Conservation (phyloP, 2,329 filamentous ascomycete genomes). For the Calonectria crousiana region DNA sequence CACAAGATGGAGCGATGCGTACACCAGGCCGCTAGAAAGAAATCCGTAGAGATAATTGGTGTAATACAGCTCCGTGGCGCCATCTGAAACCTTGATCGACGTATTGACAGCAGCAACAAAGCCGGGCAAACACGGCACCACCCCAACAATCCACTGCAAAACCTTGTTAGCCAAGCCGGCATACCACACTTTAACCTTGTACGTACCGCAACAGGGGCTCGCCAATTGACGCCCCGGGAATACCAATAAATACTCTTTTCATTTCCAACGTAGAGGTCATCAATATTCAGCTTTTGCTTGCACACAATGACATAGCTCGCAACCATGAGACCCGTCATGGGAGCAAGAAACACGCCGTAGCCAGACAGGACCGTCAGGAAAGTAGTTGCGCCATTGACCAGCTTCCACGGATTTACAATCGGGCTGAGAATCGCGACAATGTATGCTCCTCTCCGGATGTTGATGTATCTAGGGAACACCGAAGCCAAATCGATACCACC, state of each 20-base stretch:
- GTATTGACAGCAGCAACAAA: conserved; percentile 56
- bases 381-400: conserved; percentile 52
- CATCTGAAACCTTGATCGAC: conserved; percentile 48
- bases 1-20: conserved; percentile 44
- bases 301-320: conserved; percentile 50
- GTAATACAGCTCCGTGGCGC: conserved; percentile 54
- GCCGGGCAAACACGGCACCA: conserved; percentile 55
- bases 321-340: conserved; percentile 56
- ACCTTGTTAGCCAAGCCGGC: neutral
- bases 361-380: conserved; percentile 52
- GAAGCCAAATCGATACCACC: conserved; percentile 56
- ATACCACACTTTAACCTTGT: neutral
- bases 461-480: conserved; percentile 52
- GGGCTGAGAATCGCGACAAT: conserved; percentile 51
- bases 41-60: conserved; percentile 56
- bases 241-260: conserved; percentile 55
- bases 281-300: conserved; percentile 50
- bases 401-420: conserved; percentile 53
- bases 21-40: conserved; percentile 48
- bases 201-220: conserved; percentile 54
- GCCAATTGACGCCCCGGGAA: conserved; percentile 54
- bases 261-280: conserved; percentile 50
- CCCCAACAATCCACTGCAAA: conserved; percentile 53
- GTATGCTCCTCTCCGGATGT: conserved; percentile 54
- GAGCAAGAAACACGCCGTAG: conserved; percentile 54